phyloP scores from a whole-genome alignment of 768 basidiomycete genomes.

The Termitomyces sp. region DNA sequence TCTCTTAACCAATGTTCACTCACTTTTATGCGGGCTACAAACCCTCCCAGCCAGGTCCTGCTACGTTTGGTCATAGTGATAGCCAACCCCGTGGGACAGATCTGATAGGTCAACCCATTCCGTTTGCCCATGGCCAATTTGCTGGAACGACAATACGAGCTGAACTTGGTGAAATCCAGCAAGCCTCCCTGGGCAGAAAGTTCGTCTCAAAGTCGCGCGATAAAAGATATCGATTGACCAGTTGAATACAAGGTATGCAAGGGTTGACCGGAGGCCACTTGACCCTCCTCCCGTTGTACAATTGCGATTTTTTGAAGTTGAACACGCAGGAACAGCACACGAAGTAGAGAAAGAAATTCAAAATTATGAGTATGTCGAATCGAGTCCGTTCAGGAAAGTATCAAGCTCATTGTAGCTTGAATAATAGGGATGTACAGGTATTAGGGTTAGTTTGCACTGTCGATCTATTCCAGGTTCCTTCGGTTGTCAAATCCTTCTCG shows the following conservation, averaged over 20 bases:
- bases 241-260: slow-evolving; percentile 40
- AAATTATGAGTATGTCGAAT: slow-evolving; percentile 40
- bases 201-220: slow-evolving; percentile 17
- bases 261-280: slow-evolving; percentile 57
- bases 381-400: neutral
- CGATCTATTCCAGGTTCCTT: slow-evolving; percentile 64
- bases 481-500: neutral
- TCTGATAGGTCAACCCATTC: slow-evolving; percentile 45
- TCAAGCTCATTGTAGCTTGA: slow-evolving; percentile 3
- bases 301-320: slow-evolving; percentile 42
- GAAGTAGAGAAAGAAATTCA: slow-evolving; percentile 37
- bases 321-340: slow-evolving; percentile 32
- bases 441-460: slow-evolving; percentile 72
- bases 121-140: slow-evolving; percentile 56
- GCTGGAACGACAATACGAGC: slow-evolving; percentile 50
- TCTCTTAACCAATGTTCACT: slow-evolving; percentile 8
- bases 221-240: slow-evolving; percentile 7
- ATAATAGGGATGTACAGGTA: slow-evolving; percentile 48
- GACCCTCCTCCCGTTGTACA: slow-evolving; percentile 64
- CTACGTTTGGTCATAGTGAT: slow-evolving; percentile 1
- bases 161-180: slow-evolving; percentile 54
- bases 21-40: slow-evolving; percentile 11
- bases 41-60: slow-evolving; percentile 4
- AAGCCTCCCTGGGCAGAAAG: slow-evolving; percentile 67
- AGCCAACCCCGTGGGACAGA: slow-evolving; percentile 18